Evolutionary conservation across 768 basidiomycete genomes (phyloP), one percentile per base, ranked within the genome.

Genomic region (Russula virescens): DNA sequence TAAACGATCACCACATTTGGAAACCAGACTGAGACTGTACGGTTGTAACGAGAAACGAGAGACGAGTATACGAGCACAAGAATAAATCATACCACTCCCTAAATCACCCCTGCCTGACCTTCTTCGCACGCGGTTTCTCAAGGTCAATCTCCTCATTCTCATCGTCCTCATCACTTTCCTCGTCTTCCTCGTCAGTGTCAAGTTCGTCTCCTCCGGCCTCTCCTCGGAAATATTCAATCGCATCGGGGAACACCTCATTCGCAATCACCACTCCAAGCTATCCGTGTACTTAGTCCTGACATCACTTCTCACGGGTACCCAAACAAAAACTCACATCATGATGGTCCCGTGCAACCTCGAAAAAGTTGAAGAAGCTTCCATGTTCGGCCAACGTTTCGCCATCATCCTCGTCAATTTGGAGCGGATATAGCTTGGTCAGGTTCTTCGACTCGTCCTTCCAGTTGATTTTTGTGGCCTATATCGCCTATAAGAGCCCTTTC

Each of bases 331-430:
- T 76, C 71, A 91, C 91, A 66, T 91, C 88, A 64, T 78, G 81
- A 16, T 82, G 80, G 70, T 92, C 91, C 43, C 76, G 70, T 13
- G 79, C 78, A 64, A 79, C 70, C 74, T 89, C 91, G 64, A 94
- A 92, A 71, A 88, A 87, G 76, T 92, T 91, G 81, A 94, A 94
- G 78, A 94, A 91, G 70, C 86, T 90, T 60, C 91, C 91, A 53
- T 80, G 75, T 53, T 94, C 91, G 26, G 81, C 78, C 46, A 80
- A 76, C 57, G 80, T 68, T 35, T 87, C 86, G 26, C 83, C 81
- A 19, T 88, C 89, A 26, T 81, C 82, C 10, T 84, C 84, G 54
- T 78, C 85, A 35, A 71, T 68, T 58, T 83, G 80, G 38, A 86
- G 84, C 43, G 91, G 89, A 72, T 93, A 87, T 58, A 87, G 67